A percentile compares a stretch with the other conserved stretches of the same genome.
phyloP scores from a whole-genome alignment of 495 filamentous ascomycete genomes.

The Peziza echinospora region DNA sequence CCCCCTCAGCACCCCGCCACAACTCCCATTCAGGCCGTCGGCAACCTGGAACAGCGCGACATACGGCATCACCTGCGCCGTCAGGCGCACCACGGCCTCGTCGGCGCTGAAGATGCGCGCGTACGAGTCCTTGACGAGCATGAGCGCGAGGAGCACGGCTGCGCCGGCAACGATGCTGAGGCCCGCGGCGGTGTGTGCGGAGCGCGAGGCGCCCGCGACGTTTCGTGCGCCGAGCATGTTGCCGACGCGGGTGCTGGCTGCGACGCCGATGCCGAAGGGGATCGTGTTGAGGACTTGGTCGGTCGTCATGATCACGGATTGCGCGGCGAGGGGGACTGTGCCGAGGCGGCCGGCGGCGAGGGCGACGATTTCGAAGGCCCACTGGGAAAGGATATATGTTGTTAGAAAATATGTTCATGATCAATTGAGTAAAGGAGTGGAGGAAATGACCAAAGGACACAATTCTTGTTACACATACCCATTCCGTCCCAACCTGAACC shows the following conservation, averaged over 20 bases:
- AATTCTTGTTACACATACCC: constrained; percentile 29
- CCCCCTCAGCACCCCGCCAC: constrained; percentile 65
- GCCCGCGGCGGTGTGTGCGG: constrained; percentile 58
- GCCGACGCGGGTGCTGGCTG: constrained; percentile 57
- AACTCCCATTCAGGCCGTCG: constrained; percentile 53
- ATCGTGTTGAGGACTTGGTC: constrained; percentile 87
- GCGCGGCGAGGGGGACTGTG: constrained; percentile 62
- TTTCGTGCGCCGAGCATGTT: constrained; percentile 59
- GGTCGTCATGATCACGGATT: constrained; percentile 85
- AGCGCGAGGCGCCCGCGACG: constrained; percentile 42
- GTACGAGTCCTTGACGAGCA: constrained; percentile 54
- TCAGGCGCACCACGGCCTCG: constrained; percentile 50
- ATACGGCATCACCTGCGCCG: constrained; percentile 50
- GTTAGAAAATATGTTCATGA: not conserved
- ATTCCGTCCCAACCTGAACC: constrained; percentile 81
- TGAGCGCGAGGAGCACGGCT: constrained; percentile 46
- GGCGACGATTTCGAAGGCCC: constrained; percentile 93
- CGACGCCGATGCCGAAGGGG: constrained; percentile 76
- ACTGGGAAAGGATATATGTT: constrained; percentile 23
- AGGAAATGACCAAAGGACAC: not conserved
- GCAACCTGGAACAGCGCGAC: constrained; percentile 76
- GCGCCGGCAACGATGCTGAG: constrained; percentile 49
- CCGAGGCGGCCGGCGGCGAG: constrained; percentile 67
- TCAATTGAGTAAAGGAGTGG: not conserved
- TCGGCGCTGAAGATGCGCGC: constrained; percentile 66